Percentiles rank a stretch among this genome's conserved stretches.
Conservation (phyloP, 129 eudicot species). For the Calendula officinalis region DNA sequence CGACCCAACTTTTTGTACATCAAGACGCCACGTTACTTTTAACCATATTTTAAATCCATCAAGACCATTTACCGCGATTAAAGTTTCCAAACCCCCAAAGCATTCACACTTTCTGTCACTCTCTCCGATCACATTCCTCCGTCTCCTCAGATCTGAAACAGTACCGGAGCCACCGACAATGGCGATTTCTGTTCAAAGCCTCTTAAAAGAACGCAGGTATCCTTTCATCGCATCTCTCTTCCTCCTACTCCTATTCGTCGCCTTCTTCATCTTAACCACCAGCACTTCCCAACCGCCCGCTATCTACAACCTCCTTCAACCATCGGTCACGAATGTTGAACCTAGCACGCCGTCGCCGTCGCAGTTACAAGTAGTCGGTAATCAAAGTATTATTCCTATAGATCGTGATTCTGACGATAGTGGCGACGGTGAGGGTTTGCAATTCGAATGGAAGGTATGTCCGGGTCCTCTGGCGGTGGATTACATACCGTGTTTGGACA, state of each 20-base stretch:
- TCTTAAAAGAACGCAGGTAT: conserved; percentile 53
- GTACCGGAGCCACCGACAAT: conserved; percentile 29
- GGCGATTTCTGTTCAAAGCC: conserved; percentile 39
- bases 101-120: conserved; percentile 18
- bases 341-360: conserved; percentile 11
- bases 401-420: conserved; percentile 3
- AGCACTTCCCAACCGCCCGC: conserved; percentile 42
- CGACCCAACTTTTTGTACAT: background rate
- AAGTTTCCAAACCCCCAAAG: conserved; percentile 13
- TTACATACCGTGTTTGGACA: conserved; percentile 90
- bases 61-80: conserved; percentile 35
- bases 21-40: conserved; percentile 9
- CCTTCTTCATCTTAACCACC: conserved; percentile 46
- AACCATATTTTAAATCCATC: conserved; percentile 34
- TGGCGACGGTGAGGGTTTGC: conserved; percentile 27
- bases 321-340: conserved; percentile 11
- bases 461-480: conserved; percentile 54
- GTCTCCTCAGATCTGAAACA: conserved; percentile 14
- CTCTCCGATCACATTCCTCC: conserved; percentile 14
- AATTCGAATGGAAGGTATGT: conserved; percentile 52
- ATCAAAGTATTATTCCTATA: background rate
- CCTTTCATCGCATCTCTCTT: conserved; percentile 75
- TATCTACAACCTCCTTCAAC: conserved; percentile 24
- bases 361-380: background rate
- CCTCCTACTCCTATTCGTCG: conserved; percentile 51